Conservation (phyloP, 805 yeast species). For the Monosporozyma unispora region DNA sequence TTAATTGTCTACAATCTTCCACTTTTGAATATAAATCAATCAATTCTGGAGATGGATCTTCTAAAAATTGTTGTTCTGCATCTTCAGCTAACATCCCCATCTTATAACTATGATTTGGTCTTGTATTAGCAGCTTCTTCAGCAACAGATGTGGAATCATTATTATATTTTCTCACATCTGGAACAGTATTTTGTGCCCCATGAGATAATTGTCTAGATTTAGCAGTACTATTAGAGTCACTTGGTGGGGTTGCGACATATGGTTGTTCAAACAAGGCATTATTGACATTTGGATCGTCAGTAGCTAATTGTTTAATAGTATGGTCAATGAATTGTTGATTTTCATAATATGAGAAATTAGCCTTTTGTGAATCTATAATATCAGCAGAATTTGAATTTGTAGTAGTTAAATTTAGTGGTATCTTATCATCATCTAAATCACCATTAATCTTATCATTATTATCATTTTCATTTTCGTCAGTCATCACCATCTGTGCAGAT, state of each 20-base stretch:
- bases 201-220: constrained; percentile 17
- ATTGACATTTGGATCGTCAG: constrained; percentile 18
- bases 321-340: constrained; percentile 24
- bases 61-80: constrained; percentile 44
- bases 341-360: constrained; percentile 29
- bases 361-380: constrained; percentile 2
- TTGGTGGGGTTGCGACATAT: not conserved
- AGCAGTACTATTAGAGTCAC: not conserved
- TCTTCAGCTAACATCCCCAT: constrained; percentile 39
- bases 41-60: constrained; percentile 59
- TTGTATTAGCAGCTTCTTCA: not conserved
- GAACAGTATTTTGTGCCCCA: constrained; percentile 21
- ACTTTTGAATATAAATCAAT: constrained; percentile 55
- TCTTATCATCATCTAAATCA: not conserved
- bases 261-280: constrained; percentile 15
- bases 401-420: not conserved
- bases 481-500: constrained; percentile 8
- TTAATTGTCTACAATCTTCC: constrained; percentile 55
- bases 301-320: constrained; percentile 24
- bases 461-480: constrained; percentile 4
- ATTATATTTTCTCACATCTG: constrained; percentile 5
- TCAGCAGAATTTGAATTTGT: not conserved
- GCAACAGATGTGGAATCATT: not conserved
- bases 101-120: constrained; percentile 28
- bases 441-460: not conserved